A percentile compares a stretch with the other conserved stretches of the same genome.
phyloP scores from a whole-genome alignment of 2,329 filamentous ascomycete genomes.

The Fusarium sp. region DNA sequence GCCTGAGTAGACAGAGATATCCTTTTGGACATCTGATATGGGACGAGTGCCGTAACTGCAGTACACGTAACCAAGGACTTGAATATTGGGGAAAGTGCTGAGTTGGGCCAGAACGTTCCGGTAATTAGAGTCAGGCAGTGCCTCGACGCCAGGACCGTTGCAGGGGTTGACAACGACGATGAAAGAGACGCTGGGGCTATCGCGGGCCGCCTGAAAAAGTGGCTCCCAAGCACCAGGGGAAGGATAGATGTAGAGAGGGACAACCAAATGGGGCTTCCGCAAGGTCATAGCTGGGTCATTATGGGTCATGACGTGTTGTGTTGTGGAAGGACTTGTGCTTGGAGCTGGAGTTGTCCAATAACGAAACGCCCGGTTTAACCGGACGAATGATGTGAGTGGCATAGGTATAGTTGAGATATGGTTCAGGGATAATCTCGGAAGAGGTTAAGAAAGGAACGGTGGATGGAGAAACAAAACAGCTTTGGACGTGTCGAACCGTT shows the following conservation, averaged over 20 bases:
- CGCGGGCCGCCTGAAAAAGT: slow-evolving; percentile 8
- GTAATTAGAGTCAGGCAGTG: slow-evolving; percentile 4
- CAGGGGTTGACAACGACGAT: slow-evolving; percentile 10
- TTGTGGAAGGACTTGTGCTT: too few relatives aligned
- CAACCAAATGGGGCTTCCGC: neutral
- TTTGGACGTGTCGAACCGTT: too few relatives aligned
- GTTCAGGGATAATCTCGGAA: too few relatives aligned
- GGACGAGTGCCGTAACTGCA: slow-evolving; percentile 31
- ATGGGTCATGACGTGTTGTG: neutral
- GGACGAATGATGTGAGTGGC: neutral
- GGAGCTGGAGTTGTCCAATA: neutral
- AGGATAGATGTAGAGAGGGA: slow-evolving; percentile 15
- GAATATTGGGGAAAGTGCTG: neutral
- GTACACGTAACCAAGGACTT: slow-evolving; percentile 33
- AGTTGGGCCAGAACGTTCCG: neutral
- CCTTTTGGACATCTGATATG: slow-evolving; percentile 8
- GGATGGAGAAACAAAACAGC: too few relatives aligned
- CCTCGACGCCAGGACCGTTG: slow-evolving; percentile 2
- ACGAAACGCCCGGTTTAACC: neutral
- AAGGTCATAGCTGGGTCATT: neutral
- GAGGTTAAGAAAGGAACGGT: too few relatives aligned
- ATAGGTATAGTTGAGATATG: too few relatives aligned
- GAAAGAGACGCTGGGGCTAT: neutral
- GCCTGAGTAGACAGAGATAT: slow-evolving; percentile 25
- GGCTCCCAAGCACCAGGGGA: slow-evolving; percentile 8